Conservation (phyloP, 2,329 filamentous ascomycete species). For the Sarocladium oryzae region DNA sequence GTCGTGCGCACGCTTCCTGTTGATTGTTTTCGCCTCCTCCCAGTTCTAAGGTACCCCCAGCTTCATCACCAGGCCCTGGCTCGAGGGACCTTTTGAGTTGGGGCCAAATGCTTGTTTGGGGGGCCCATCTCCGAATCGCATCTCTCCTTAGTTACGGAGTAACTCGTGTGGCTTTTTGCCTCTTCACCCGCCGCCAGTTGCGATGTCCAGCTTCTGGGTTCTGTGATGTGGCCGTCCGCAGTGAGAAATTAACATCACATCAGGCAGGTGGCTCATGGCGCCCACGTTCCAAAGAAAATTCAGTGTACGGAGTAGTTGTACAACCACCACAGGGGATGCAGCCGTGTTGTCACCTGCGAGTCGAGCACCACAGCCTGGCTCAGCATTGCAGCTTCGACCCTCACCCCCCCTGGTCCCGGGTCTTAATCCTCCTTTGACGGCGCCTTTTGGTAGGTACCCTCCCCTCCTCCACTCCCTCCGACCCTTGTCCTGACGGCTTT, state of each 20-base stretch:
- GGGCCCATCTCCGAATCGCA: slow-evolving; percentile 3
- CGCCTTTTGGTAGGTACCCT: not conserved
- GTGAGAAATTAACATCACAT: not conserved
- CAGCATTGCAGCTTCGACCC: not conserved
- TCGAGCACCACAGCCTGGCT: not conserved
- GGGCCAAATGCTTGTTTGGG: slow-evolving; percentile 8
- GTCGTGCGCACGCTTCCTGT: not conserved
- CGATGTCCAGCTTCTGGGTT: too few relatives aligned
- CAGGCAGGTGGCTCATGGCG: not conserved
- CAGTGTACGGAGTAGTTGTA: too few relatives aligned
- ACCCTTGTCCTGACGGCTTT: slow-evolving; percentile 40
- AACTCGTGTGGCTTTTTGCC: not conserved
- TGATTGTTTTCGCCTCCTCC: slow-evolving; percentile 8
- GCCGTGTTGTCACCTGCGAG: not conserved
- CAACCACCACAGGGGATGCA: not conserved
- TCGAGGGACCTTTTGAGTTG: slow-evolving; percentile 2
- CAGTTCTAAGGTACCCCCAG: not conserved
- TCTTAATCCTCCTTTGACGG: not conserved
- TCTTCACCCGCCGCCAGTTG: not conserved
- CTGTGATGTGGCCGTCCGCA: too few relatives aligned
- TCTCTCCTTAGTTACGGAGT: not conserved
- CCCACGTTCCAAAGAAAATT: not conserved
- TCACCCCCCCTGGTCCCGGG: slow-evolving; percentile 2
- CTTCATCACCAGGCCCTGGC: not conserved
- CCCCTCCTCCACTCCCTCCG: slow-evolving; percentile 11